Base-by-base conservation (phyloP, 2,329 filamentous ascomycete genomes). In the Cercospora citrullina region DNA sequence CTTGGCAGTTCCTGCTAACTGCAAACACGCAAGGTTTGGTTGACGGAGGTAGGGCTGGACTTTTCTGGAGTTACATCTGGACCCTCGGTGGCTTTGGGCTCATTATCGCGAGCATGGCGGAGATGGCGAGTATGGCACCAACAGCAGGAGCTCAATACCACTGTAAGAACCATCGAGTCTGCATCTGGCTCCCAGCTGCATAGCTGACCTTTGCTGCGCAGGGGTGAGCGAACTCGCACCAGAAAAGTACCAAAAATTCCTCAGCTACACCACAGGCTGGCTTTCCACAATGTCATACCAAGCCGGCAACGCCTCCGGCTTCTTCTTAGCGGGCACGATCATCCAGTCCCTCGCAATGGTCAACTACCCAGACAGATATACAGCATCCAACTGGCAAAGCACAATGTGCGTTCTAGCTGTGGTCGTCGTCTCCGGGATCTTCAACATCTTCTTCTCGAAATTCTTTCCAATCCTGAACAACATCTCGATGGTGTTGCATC, bases 1-100 rank as follows among this genome's bases (percentile, higher is more conserved):
- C 84, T 0, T 86, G 85, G 84, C 85, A 87, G 71, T 80, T 81
- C 16, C 75, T 81, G 4, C 72, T 84, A 4, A 77, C 79, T 72
- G 80, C 70, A 4, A 74, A 74, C 55, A 72, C 67, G 5, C 72
- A 74, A 64, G 70, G 68, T 4, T 53, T 72, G 51, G 70, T 71
- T 5, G 66, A 68, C 57, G 70, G 70, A 9, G 70, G 70, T 5
- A 60, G 67, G 58, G 68, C 68, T 16, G 70, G 70, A 12, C 48
- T 71, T 16, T 71, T 71, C 45, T 71, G 70, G 70, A 66, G 64
- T 23, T 71, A 71, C 23, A 51, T 71, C 23, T 71, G 70, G 70
- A 71, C 70, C 18, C 48, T 71, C 2, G 3, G 55, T 23, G 70
- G 70, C 2, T 71, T 69, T 59, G 70, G 70, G 4, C 16, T 68